Conservation (phyloP, 2,329 filamentous ascomycete genomes). For the Penicillium sp. region DNA sequence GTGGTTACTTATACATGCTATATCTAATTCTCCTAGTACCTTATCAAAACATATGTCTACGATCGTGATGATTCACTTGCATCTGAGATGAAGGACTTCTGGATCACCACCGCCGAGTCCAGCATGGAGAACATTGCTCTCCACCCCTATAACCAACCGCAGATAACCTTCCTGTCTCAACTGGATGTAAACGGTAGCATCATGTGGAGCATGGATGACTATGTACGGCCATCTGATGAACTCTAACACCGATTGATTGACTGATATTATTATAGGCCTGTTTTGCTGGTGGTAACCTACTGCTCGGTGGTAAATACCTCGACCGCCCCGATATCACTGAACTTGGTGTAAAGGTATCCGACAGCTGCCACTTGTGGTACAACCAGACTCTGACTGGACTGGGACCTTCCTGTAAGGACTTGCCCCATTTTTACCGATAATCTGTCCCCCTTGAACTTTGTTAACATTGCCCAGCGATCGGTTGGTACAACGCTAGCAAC, state of each 20-base stretch:
- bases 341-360: conserved; percentile 25
- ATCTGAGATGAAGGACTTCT: conserved; percentile 18
- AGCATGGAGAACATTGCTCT: conserved; percentile 19
- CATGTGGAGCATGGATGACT: conserved; percentile 24
- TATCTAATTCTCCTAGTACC: conserved; percentile 14
- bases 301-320: conserved; percentile 22
- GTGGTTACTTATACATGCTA: not conserved
- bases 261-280: conserved; percentile 13
- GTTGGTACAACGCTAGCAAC: conserved; percentile 19
- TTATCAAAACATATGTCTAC: conserved; percentile 25
- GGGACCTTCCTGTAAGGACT: conserved; percentile 12
- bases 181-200: conserved; percentile 19
- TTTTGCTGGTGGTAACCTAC: conserved; percentile 24
- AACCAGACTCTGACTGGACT: conserved; percentile 25
- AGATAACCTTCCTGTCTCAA: conserved; percentile 22
- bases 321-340: conserved; percentile 26
- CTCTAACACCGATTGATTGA: not conserved
- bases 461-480: conserved; percentile 7
- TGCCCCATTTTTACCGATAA: not conserved
- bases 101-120: conserved; percentile 19
- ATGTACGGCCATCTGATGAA: conserved; percentile 4
- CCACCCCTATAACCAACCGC: conserved; percentile 15
- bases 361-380: conserved; percentile 32
- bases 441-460: too few species aligned
- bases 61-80: conserved; percentile 10